A percentile compares a stretch with the other conserved stretches of the same genome.
Evolutionary conservation across 306 rosid species (phyloP).

Genomic region (Castanospermum australe): DNA sequence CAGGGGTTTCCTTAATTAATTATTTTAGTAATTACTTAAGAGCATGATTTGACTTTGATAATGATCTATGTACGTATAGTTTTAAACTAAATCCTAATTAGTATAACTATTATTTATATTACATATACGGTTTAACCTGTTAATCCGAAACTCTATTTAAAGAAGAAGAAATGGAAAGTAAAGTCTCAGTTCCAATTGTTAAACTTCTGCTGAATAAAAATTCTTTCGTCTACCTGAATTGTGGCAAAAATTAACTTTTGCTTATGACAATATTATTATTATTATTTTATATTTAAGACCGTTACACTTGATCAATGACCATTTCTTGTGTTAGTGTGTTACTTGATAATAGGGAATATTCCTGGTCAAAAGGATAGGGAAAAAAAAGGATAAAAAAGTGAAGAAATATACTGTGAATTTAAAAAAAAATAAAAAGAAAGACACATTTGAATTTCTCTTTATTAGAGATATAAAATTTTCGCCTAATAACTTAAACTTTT

Average conservation of each 20-base stretch:
- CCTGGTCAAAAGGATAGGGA: background rate
- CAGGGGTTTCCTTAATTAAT: background rate
- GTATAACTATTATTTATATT: background rate
- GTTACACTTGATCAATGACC: background rate
- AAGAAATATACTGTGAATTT: background rate
- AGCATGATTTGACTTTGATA: slow-evolving; percentile 31
- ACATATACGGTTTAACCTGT: background rate
- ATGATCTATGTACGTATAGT: background rate
- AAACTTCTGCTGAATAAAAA: background rate
- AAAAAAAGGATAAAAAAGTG: no score
- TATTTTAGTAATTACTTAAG: background rate
- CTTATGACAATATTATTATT: background rate
- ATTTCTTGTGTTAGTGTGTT: background rate
- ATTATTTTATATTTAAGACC: background rate
- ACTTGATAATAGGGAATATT: no score
- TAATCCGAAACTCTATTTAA: background rate
- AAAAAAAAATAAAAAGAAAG: background rate
- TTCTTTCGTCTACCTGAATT: background rate
- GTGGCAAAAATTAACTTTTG: background rate
- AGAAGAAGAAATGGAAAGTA: no score
- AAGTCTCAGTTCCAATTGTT: background rate
- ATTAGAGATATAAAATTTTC: no score
- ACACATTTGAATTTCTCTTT: no score
- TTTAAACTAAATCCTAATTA: background rate
- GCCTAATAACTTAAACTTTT: no score